Evolutionary conservation across 2,329 filamentous ascomycete genomes (phyloP).

Genomic region (Aspergillus calidoustus): DNA sequence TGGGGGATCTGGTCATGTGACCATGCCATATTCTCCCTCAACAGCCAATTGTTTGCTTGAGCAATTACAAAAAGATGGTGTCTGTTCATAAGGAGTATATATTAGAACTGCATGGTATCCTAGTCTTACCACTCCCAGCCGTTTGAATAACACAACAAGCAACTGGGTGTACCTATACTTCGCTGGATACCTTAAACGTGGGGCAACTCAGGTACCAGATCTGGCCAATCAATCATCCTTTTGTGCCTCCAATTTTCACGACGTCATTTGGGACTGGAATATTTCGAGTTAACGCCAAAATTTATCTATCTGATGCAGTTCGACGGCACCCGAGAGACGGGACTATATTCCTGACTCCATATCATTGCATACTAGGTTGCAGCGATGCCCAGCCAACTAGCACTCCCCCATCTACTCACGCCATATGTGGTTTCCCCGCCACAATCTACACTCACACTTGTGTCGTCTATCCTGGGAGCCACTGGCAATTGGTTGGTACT

Average conservation of each 20-base stretch:
- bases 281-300: constrained; percentile 1
- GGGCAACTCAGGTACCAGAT: constrained; percentile 6
- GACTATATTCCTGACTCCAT: not conserved
- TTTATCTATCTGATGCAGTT: constrained; percentile 1
- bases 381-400: constrained; percentile 45
- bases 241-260: constrained; percentile 3
- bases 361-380: not conserved
- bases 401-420: constrained; percentile 45
- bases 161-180: not conserved
- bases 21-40: constrained; percentile 27
- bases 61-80: not conserved
- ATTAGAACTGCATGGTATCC: no score
- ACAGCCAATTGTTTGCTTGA: not conserved
- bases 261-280: constrained; percentile 16
- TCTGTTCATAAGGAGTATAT: not conserved
- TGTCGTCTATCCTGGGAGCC: constrained; percentile 51
- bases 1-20: constrained; percentile 36
- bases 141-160: not conserved
- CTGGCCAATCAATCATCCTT: constrained; percentile 10
- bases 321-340: not conserved
- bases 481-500: constrained; percentile 62
- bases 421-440: constrained; percentile 43
- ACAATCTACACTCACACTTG: constrained; percentile 45
- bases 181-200: constrained; percentile 9
- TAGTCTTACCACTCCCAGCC: no score